phyloP scores from a whole-genome alignment of 192 early-diverging fungal genomes.

The Radiomyces spectabilis region DNA sequence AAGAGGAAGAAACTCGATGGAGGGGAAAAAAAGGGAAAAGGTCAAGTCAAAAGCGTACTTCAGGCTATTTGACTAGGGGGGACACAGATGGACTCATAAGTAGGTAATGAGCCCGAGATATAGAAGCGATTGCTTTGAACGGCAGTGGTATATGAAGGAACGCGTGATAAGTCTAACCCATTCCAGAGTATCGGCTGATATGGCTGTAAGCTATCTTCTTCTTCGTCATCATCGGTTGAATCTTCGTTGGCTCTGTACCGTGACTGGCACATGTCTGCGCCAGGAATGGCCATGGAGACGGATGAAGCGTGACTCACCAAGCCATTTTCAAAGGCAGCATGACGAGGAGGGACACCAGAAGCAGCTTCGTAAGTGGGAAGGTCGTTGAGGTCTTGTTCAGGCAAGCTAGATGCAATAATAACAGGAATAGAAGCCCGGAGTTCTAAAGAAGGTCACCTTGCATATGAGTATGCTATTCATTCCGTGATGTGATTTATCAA shows the following conservation, averaged over 20 bases:
- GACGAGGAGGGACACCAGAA: too few species aligned
- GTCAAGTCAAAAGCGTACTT: not conserved
- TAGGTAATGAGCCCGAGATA: conserved; percentile 14
- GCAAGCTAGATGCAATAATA: conserved; percentile 7
- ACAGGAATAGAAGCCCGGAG: conserved; percentile 26
- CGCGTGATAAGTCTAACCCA: conserved; percentile 22
- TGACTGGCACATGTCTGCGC: too few species aligned
- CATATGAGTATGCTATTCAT: too few species aligned
- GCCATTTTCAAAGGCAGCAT: too few species aligned
- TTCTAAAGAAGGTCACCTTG: too few species aligned
- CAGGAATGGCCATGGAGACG: too few species aligned
- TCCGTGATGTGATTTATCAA: too few species aligned
- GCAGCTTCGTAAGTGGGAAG: conserved; percentile 32
- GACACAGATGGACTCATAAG: conserved; percentile 18
- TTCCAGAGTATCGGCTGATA: conserved; percentile 13
- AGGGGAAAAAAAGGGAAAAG: not conserved
- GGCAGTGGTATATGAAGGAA: conserved; percentile 27
- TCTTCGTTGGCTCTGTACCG: too few species aligned
- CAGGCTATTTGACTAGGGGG: conserved; percentile 7
- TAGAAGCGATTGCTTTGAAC: conserved; percentile 13
- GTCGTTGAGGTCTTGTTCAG: conserved; percentile 12
- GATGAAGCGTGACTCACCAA: too few species aligned
- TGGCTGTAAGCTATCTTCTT: conserved; percentile 19
- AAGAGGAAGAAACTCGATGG: too few species aligned
- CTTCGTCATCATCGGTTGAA: too few species aligned